phyloP scores from a whole-genome alignment of 2,329 filamentous ascomycete species.

The Mariannaea sp. region DNA sequence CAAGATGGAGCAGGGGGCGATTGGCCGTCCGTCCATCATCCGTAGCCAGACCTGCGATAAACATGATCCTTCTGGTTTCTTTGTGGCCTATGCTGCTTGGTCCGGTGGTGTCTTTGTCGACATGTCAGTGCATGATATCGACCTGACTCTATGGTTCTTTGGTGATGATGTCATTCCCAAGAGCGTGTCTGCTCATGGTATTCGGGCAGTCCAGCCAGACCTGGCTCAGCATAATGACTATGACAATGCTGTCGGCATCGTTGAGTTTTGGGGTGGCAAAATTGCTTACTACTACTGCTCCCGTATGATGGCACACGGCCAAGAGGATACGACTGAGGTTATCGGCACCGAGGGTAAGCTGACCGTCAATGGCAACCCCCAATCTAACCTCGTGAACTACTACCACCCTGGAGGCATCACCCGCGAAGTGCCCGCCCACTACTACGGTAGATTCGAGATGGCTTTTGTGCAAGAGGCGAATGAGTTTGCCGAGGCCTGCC shows the following conservation, averaged over 20 bases:
- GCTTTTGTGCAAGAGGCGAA: constrained; percentile 66
- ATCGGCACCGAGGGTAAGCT: constrained; percentile 70
- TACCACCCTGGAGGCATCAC: constrained; percentile 53
- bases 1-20: constrained; percentile 56
- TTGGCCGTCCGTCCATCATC: constrained; percentile 63
- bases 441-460: constrained; percentile 65
- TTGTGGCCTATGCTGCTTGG: constrained; percentile 67
- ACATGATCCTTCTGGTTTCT: constrained; percentile 67
- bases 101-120: constrained; percentile 71
- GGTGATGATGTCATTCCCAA: constrained; percentile 36
- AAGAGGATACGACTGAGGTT: constrained; percentile 70
- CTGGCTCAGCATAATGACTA: constrained; percentile 37
- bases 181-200: constrained; percentile 38
- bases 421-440: constrained; percentile 62
- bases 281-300: constrained; percentile 68
- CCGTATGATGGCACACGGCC: constrained; percentile 70
- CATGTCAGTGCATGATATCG: constrained; percentile 70
- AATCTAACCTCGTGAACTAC: constrained; percentile 57
- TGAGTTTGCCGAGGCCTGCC: constrained; percentile 62
- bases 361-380: constrained; percentile 62
- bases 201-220: constrained; percentile 37
- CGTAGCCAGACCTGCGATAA: constrained; percentile 71
- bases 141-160: constrained; percentile 40
- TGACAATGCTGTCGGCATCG: constrained; percentile 53
- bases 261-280: constrained; percentile 67